Percentiles rank a stretch among this genome's conserved stretches.
These are phyloP conservation scores for Quercus tomentella DNA, from an alignment of 331 rosid species.

Conservation along the genomic window DNA sequence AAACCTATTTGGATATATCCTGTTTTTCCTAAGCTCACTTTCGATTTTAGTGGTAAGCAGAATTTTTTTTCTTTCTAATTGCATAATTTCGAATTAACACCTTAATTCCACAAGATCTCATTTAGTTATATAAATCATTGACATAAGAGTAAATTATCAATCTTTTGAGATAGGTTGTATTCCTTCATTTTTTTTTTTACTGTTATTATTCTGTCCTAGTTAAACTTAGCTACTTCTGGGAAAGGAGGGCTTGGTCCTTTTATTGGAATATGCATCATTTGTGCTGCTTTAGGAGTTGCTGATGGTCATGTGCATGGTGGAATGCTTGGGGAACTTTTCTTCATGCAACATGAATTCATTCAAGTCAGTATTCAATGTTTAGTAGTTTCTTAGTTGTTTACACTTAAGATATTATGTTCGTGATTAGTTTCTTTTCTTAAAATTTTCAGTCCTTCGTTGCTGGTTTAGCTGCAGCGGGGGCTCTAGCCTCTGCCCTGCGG, in stretches of 20 bases:
- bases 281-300: slow-evolving; percentile 81
- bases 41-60: slow-evolving; percentile 55
- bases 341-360: slow-evolving; percentile 66
- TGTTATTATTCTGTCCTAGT: slow-evolving; percentile 33
- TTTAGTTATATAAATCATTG: background rate
- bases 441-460: slow-evolving; percentile 72
- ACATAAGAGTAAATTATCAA: background rate
- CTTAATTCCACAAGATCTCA: background rate
- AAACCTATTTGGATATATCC: slow-evolving; percentile 60
- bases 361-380: slow-evolving; percentile 47
- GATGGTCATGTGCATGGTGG: slow-evolving; percentile 89
- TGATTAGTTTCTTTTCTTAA: slow-evolving; percentile 10
- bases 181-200: background rate
- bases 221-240: slow-evolving; percentile 86
- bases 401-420: background rate
- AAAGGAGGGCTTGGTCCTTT: slow-evolving; percentile 83
- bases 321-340: slow-evolving; percentile 88
- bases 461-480: slow-evolving; percentile 82
- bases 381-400: background rate
- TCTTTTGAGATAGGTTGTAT: background rate
- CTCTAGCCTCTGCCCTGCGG: slow-evolving; percentile 66
- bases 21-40: slow-evolving; percentile 57
- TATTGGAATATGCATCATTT: slow-evolving; percentile 59
- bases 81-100: background rate
- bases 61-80: background rate